A percentile compares a stretch with the other conserved stretches of the same genome.
Conservation (phyloP, 129 eudicot species). For the Pittosporum tobira region DNA sequence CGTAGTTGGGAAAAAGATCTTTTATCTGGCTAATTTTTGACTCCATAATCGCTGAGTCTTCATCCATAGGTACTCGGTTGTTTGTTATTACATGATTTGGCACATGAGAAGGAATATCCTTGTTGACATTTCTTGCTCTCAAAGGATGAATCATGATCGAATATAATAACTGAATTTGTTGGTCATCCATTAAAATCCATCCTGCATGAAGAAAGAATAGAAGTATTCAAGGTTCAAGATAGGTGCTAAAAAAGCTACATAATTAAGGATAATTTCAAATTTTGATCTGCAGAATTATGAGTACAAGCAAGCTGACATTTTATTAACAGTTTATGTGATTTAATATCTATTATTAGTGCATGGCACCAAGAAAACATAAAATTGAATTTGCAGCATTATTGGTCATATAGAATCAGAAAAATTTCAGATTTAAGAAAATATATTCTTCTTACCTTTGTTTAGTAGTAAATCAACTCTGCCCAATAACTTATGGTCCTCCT, state of each 20-base stretch:
- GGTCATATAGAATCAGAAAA: too few species aligned
- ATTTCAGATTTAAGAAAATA: not conserved
- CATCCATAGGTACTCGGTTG: slow-evolving; percentile 41
- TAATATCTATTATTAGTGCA: too few species aligned
- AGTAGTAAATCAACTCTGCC: slow-evolving; percentile 41
- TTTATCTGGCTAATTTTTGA: slow-evolving; percentile 90
- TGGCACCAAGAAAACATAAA: not conserved
- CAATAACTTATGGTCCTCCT: slow-evolving; percentile 46
- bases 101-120: slow-evolving; percentile 5
- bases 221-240: not conserved
- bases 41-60: slow-evolving; percentile 63
- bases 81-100: slow-evolving; percentile 18
- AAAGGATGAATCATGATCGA: slow-evolving; percentile 31
- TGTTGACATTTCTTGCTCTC: slow-evolving; percentile 8
- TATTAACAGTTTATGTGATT: too few species aligned
- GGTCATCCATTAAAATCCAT: slow-evolving; percentile 73
- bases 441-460: slow-evolving; percentile 42
- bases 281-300: not conserved
- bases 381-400: too few species aligned
- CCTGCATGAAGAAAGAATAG: slow-evolving; percentile 27
- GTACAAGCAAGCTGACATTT: not conserved
- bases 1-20: slow-evolving; percentile 91
- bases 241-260: not conserved
- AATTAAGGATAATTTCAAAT: not conserved
- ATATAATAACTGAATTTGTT: slow-evolving; percentile 53